Evolutionary conservation across 2,329 filamentous ascomycete genomes (phyloP), one percentile per base, ranked within the genome.

Genomic region (Atkinsonella texensis): DNA sequence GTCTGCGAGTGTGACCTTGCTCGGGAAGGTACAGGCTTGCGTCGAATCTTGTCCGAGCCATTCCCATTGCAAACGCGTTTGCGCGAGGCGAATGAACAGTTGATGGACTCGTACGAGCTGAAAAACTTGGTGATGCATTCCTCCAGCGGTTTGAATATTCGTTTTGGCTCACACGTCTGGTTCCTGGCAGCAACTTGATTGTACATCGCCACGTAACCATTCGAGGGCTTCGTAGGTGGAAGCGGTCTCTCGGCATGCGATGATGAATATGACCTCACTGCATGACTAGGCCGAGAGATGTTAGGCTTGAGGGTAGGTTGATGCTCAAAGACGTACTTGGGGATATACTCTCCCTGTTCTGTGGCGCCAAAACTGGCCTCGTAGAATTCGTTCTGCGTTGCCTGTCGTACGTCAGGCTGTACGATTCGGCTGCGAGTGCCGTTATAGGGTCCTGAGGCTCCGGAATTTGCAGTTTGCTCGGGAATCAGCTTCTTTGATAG

Each of bases 101-200:
- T 94, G n/a, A 95, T 68, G 56, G 78, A 83, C 49, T 85, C 76
- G 57, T 82, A 82, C 0, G 83, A 82, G 51, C 79, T 76, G 59
- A 94, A 87, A 58, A 79, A 84, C 18, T 70, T 66, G 48, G 81
- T 70, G 41, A 95, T 76, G 61, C 93, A 91, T 54, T 89, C 84
- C 66, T 95, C 88, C 13, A 95, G 64, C 5, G 76, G 75, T 54
- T 79, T 83, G 65, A 95, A 95, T 11, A 91, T 80, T 39, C 71
- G 73, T 60, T 77, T 81, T 2, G 74, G 67, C 3, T 74, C 74
- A 18, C 55, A 56, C 2, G 58, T 55, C 9, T 50, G 45, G 15
- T 50, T 50, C n/a, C 7, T 18, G 9, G 12, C 28, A 4, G 39
- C 13, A 10, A 39, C 54, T 52, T 10, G 61, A 56, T 9, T 54